phyloP scores from a whole-genome alignment of 805 yeast species.

The Suhomyces vadensis region DNA sequence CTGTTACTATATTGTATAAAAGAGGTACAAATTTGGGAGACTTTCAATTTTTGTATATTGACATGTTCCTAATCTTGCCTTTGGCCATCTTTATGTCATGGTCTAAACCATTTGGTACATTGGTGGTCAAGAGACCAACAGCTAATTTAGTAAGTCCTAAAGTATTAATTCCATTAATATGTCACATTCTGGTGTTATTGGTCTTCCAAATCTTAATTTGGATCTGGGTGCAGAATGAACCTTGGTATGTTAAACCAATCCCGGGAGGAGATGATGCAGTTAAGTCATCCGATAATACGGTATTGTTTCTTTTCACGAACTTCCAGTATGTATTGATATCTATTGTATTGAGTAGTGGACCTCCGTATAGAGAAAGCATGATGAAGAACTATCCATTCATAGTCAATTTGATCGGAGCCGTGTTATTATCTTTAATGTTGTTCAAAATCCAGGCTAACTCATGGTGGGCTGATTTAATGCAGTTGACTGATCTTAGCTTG shows the following conservation, averaged over 20 bases:
- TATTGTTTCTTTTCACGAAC: conserved; percentile 75
- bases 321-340: conserved; percentile 89
- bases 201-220: conserved; percentile 70
- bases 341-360: conserved; percentile 82
- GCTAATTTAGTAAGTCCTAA: conserved; percentile 92
- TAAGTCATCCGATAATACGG: conserved; percentile 85
- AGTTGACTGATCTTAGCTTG: conserved; percentile 61
- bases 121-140: conserved; percentile 80
- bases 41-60: conserved; percentile 94
- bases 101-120: conserved; percentile 71
- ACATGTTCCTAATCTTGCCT: conserved; percentile 85
- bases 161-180: conserved; percentile 77
- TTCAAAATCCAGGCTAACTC: conserved; percentile 56
- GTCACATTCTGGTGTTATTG: conserved; percentile 66
- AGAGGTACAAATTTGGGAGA: conserved; percentile 94
- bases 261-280: conserved; percentile 77
- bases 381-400: conserved; percentile 70
- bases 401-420: conserved; percentile 53
- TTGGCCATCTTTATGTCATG: conserved; percentile 97
- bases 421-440: conserved; percentile 50
- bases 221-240: conserved; percentile 53
- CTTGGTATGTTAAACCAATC: conserved; percentile 80
- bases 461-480: conserved; percentile 67
- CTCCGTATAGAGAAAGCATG: conserved; percentile 86
- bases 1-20: conserved; percentile 81